Base-by-base conservation (phyloP, 768 basidiomycete species). In the Chlorophyllum brunneum region DNA sequence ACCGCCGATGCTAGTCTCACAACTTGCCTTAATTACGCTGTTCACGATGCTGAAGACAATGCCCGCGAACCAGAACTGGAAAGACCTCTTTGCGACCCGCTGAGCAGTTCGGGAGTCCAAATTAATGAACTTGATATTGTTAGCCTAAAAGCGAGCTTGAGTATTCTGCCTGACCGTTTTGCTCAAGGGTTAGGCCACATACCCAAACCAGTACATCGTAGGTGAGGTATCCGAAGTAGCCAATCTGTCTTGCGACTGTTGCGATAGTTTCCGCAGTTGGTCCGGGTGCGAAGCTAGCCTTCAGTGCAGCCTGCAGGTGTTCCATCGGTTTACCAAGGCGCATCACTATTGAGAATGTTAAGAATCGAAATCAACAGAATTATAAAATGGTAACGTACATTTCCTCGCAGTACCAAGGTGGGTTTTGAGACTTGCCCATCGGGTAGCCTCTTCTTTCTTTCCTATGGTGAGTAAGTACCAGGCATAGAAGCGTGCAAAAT, bases 281-380 rank as follows among this genome's bases (percentile, higher is more conserved):
- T 5, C 76, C 75, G 3, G 80, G 56, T 1, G 78, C 64, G 23
- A 83, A 68, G 2, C 82, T 71, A 16, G 88, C 85, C 46, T 85
- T 85, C 39, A 97, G 71, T 26, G 92, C 94, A 1, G 92, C 83
- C 66, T 98, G 95, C 5, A 95, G 74, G 69, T 97, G 92, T 64
- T 99, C 97, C 56, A 95, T 60, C 6, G 94, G 93, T 69, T 98
- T 95, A 59, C 93, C 92, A 48, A 99, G 74, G 13, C 97, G 84
- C 77, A 98, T 75, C 31, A 97, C 95, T 98, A 47, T n/a, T 3
- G 15, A 15, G 29, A 11, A 26, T 29, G 37, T 31, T 39, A 47
- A 42, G 41, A 51, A 29, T 6, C 40, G 31, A 23, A 15, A 37
- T 20, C 16, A n/a, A 39, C 40, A 37, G 15, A 27, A 15, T 31